These are phyloP conservation scores for Saksenaea oblongispora DNA, from an alignment of 371 early-diverging fungal genomes.

Conservation along the genomic window DNA sequence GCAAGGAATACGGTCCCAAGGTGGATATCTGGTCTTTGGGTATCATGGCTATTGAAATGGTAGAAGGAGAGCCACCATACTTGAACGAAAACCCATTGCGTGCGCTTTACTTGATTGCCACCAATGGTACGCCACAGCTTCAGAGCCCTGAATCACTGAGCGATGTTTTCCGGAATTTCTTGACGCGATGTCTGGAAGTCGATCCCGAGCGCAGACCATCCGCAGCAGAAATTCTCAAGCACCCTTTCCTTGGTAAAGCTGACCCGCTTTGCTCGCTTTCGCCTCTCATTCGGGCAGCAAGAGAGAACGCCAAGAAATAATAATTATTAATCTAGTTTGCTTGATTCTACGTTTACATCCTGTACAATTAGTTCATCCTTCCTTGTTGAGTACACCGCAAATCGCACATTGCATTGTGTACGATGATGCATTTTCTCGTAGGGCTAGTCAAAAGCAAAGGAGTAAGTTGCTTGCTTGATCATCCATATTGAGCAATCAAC, in stretches of 20 bases:
- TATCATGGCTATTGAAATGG: slow-evolving; percentile 94
- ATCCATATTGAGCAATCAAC: neutral
- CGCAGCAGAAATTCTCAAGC: slow-evolving; percentile 74
- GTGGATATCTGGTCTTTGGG: slow-evolving; percentile 99
- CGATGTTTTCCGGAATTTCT: slow-evolving; percentile 78
- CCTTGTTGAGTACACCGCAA: neutral
- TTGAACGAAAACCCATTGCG: slow-evolving; percentile 85
- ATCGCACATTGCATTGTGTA: neutral
- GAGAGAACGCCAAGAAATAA: slow-evolving; percentile 43
- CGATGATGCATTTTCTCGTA: neutral
- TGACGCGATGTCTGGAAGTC: slow-evolving; percentile 79
- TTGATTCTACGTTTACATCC: neutral
- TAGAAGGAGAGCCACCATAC: slow-evolving; percentile 97
- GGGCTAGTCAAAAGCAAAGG: neutral
- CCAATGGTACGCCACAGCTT: slow-evolving; percentile 91
- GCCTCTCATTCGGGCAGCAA: slow-evolving; percentile 87
- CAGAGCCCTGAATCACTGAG: slow-evolving; percentile 85
- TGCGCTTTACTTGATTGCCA: slow-evolving; percentile 93
- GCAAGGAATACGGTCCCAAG: slow-evolving; percentile 89
- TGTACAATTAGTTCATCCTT: neutral
- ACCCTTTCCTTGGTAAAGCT: slow-evolving; percentile 86
- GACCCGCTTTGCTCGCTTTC: slow-evolving; percentile 83
- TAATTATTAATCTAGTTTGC: neutral
- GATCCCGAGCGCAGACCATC: slow-evolving; percentile 82
- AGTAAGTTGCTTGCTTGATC: neutral